Conservation (phyloP, 345 rosid species). For the Linum lewisii region DNA sequence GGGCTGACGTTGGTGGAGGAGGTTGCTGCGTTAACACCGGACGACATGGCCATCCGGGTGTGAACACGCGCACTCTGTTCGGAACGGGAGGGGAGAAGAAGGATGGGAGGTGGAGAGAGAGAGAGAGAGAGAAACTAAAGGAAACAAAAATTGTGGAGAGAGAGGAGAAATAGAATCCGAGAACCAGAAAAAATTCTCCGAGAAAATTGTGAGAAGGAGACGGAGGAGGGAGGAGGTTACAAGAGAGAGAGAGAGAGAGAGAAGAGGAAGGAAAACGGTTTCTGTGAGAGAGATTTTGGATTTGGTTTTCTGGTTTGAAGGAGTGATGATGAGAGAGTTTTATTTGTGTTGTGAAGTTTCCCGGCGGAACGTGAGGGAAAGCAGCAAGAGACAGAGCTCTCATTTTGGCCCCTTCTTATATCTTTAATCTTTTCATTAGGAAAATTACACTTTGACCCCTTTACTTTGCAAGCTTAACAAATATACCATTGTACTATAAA, state of each 20-base stretch:
- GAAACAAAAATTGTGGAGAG: slow-evolving; percentile 1
- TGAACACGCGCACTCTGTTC: not conserved
- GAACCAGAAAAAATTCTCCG: not conserved
- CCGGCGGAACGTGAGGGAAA: not conserved
- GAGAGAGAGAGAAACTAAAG: not conserved
- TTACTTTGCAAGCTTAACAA: no score
- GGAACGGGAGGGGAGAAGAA: not conserved
- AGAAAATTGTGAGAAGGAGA: not conserved
- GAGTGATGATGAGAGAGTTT: not conserved
- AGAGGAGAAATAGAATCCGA: slow-evolving; percentile 1
- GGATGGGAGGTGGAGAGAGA: not conserved
- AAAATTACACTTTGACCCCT: no score
- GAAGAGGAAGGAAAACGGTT: not conserved
- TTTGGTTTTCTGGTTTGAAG: not conserved
- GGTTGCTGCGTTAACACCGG: slow-evolving; percentile 29
- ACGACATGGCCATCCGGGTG: slow-evolving; percentile 26
- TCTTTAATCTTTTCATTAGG: not conserved
- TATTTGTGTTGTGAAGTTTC: not conserved
- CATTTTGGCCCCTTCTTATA: not conserved
- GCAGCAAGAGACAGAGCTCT: not conserved
- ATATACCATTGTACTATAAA: no score
- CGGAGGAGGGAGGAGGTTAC: not conserved
- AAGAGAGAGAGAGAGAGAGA: not conserved
- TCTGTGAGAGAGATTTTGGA: not conserved
- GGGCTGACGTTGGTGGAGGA: slow-evolving; percentile 42